Evolutionary conservation across 2,329 filamentous ascomycete genomes (phyloP), one percentile per base, ranked within the genome.

Genomic region (Apiospora aurea): DNA sequence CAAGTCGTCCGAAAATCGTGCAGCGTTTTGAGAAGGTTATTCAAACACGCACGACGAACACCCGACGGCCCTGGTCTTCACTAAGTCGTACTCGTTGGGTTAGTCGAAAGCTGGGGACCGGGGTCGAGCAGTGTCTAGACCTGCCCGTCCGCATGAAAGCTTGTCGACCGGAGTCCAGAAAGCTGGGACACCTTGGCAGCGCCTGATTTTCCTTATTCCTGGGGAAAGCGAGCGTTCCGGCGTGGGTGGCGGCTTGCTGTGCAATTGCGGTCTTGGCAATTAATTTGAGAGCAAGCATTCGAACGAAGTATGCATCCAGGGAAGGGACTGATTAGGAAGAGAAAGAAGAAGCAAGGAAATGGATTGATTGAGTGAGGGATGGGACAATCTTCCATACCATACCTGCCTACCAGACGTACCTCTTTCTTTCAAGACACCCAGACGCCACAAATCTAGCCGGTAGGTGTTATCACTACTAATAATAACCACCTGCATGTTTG

Each of bases 21-120:
- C 44, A 43, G 41, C 44, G 66, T 68, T 68, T 68, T 68, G 66
- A 68, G 66, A 44, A 47, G 44, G 43, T 68, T 68, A 47, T 68
- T 68, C 66, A 68, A 68, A 68, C 66, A 46, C 66, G 66, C 41
- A n/a, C 13, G n/a, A 68, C 7, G 26, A 68, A 68, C 41, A 46
- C 66, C 41, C 41, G 41, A 47, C 14, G 41, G 29, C 41, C 41
- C 66, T 47, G 66, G n/a, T 46, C n/a, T 43, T 38, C 2, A 29
- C 18, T 14, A 21, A 13, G 29, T 38, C 16, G 53, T 61, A 21
- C 16, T 21, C 16, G 53, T 38, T 14, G n/a, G 41, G 8, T 26
- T 26, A 43, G 61, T 13, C 41, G 61, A 43, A 29, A 29, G 34
- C 34, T 26, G 38, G 64, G 64, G 64, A 16, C 29, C 16, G 53